Evolutionary conservation across 1,139 yeast species (phyloP).

Genomic region (Yamadazyma triangularis): DNA sequence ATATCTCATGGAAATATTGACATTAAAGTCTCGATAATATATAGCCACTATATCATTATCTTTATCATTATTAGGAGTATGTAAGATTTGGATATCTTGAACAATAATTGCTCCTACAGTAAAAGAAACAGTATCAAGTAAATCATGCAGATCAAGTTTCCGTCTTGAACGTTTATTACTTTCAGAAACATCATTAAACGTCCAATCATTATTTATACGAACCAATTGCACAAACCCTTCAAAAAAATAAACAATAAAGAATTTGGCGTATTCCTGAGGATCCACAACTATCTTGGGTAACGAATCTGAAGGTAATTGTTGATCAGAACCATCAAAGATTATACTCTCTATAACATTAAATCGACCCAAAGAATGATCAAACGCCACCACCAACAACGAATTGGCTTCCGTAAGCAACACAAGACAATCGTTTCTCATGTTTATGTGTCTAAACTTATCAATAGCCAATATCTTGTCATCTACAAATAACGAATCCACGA

Average conservation of each 20-base stretch:
- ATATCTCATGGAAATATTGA: conserved; percentile 27
- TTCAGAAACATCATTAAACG: conserved; percentile 2
- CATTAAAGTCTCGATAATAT: conserved; percentile 33
- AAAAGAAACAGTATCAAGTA: conserved; percentile 12
- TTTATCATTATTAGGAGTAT: conserved; percentile 3
- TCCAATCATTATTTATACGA: conserved; percentile 12
- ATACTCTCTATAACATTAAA: conserved; percentile 9
- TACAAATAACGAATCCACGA: conserved; percentile 11
- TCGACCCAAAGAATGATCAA: conserved; percentile 4
- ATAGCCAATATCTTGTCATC: conserved; percentile 16
- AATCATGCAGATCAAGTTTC: conserved; percentile 6
- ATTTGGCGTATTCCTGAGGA: conserved; percentile 10
- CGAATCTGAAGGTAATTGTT: conserved; percentile 24
- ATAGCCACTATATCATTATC: conserved; percentile 23
- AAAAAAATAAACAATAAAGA: conserved; percentile 24
- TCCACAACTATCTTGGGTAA: conserved; percentile 19
- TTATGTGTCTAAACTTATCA: conserved; percentile 10
- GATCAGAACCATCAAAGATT: conserved; percentile 22
- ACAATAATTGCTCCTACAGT: conserved; percentile 29
- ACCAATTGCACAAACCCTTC: conserved; percentile 27
- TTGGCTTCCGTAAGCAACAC: conserved; percentile 14
- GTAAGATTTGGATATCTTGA: conserved; percentile 15
- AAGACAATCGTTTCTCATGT: conserved; percentile 12
- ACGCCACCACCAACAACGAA: conserved; percentile 10
- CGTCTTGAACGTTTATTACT: conserved; percentile 7